Percentiles rank a stretch among this genome's conserved stretches.
These are phyloP conservation scores for Calycina herbarum DNA, from an alignment of 2,329 filamentous ascomycete species.

Conservation along the genomic window DNA sequence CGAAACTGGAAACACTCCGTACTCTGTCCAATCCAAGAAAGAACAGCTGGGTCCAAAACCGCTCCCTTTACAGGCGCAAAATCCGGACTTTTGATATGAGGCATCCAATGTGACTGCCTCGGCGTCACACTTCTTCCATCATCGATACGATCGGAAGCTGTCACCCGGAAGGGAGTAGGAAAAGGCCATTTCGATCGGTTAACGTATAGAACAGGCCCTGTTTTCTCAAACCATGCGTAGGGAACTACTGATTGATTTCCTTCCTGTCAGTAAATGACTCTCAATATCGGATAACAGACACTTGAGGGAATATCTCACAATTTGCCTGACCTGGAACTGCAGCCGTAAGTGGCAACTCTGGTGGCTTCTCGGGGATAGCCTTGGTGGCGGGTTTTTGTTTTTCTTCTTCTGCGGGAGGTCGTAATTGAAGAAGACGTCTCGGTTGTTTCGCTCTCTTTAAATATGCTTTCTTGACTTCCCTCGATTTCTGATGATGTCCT, in stretches of 20 bases:
- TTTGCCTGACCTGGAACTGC: neutral
- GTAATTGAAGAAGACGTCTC: neutral
- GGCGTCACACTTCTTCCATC: slow-evolving; percentile 17
- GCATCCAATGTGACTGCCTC: slow-evolving; percentile 24
- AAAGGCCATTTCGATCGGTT: slow-evolving; percentile 20
- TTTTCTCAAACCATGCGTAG: slow-evolving; percentile 21
- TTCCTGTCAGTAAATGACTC: neutral
- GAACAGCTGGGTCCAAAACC: neutral
- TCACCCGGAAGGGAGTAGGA: slow-evolving; percentile 14
- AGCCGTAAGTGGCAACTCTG: neutral
- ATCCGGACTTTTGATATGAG: slow-evolving; percentile 20
- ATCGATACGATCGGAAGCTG: slow-evolving; percentile 17
- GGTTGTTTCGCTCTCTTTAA: slow-evolving; percentile 10
- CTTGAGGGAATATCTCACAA: neutral
- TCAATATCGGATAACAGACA: too few relatives aligned
- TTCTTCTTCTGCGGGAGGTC: neutral
- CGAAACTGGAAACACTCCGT: slow-evolving; percentile 23
- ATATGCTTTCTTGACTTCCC: slow-evolving; percentile 8
- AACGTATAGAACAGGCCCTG: slow-evolving; percentile 17
- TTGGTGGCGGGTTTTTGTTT: neutral
- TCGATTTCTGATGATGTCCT: slow-evolving; percentile 16
- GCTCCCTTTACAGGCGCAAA: slow-evolving; percentile 11
- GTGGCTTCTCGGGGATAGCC: neutral
- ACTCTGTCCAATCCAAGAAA: slow-evolving; percentile 21
- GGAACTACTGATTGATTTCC: slow-evolving; percentile 14